A percentile compares a stretch with the other conserved stretches of the same genome.
phyloP scores from a whole-genome alignment of 805 yeast genomes.

The Nakazawaea populi region DNA sequence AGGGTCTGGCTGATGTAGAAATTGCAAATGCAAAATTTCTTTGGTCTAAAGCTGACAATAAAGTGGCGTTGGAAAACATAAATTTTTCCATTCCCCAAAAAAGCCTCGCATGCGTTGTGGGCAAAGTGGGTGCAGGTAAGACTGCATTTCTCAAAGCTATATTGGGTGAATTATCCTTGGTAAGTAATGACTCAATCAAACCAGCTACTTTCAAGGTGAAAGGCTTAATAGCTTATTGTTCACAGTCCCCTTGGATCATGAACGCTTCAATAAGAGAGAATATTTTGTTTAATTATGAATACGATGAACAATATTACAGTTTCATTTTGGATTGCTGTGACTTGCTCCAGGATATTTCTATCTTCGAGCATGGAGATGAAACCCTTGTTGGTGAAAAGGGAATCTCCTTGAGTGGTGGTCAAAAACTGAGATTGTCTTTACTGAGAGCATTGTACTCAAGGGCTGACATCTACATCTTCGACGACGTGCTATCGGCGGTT shows the following conservation, averaged over 20 bases:
- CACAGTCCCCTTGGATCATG: slow-evolving; percentile 92
- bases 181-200: slow-evolving; percentile 21
- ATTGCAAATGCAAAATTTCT: slow-evolving; percentile 47
- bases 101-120: slow-evolving; percentile 44
- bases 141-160: slow-evolving; percentile 50
- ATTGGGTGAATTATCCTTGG: slow-evolving; percentile 45
- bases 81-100: too few relatives aligned
- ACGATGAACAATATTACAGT: slow-evolving; percentile 75
- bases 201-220: slow-evolving; percentile 16
- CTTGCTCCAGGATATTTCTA: slow-evolving; percentile 66
- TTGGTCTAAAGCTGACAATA: too few relatives aligned
- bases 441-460: slow-evolving; percentile 96
- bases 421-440: slow-evolving; percentile 88
- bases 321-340: slow-evolving; percentile 87
- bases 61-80: too few relatives aligned
- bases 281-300: slow-evolving; percentile 82
- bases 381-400: slow-evolving; percentile 98
- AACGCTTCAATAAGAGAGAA: slow-evolving; percentile 91
- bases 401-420: slow-evolving; percentile 94
- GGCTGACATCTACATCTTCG: slow-evolving; percentile 85
- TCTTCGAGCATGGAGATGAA: slow-evolving; percentile 81
- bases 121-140: slow-evolving; percentile 66
- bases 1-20: slow-evolving; percentile 20
- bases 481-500: slow-evolving; percentile 93
- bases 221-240: slow-evolving; percentile 53